Evolutionary conservation across 257 asterid species (phyloP).

Genomic region (Orobanche coerulescens): DNA sequence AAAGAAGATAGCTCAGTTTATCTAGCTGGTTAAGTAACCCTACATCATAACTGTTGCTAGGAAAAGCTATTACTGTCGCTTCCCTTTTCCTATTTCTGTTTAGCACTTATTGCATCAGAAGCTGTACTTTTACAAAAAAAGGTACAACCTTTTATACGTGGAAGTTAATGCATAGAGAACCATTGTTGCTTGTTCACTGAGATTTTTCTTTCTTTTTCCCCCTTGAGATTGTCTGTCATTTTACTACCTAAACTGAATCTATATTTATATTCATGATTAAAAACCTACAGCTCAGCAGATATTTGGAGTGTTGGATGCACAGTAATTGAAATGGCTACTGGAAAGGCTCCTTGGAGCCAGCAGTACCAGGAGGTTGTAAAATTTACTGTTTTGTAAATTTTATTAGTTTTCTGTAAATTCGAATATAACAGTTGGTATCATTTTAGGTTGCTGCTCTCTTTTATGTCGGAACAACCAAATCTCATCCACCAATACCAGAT

Average conservation of each 20-base stretch:
- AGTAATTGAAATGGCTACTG: constrained; percentile 98
- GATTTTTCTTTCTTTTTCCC: neutral
- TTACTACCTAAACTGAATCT: constrained; percentile 19
- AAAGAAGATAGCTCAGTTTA: constrained; percentile 6
- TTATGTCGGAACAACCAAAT: constrained; percentile 93
- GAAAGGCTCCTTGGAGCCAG: constrained; percentile 99
- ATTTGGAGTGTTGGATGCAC: constrained; percentile 99
- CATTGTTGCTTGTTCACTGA: neutral
- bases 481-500: constrained; percentile 99
- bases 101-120: neutral
- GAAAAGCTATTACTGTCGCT: neutral
- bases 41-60: neutral
- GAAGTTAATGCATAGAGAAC: neutral
- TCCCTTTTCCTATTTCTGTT: neutral
- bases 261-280: constrained; percentile 10
- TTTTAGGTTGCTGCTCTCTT: constrained; percentile 96
- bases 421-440: constrained; percentile 9
- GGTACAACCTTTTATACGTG: neutral
- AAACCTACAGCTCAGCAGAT: constrained; percentile 80
- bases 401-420: constrained; percentile 11
- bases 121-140: constrained; percentile 2
- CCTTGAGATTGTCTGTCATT: neutral
- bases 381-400: constrained; percentile 1
- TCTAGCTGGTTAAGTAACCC: constrained; percentile 15
- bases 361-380: constrained; percentile 81